Conservation (phyloP, 1,284 basidiomycete species). For the Cutaneotrichosporon mucoides region DNA sequence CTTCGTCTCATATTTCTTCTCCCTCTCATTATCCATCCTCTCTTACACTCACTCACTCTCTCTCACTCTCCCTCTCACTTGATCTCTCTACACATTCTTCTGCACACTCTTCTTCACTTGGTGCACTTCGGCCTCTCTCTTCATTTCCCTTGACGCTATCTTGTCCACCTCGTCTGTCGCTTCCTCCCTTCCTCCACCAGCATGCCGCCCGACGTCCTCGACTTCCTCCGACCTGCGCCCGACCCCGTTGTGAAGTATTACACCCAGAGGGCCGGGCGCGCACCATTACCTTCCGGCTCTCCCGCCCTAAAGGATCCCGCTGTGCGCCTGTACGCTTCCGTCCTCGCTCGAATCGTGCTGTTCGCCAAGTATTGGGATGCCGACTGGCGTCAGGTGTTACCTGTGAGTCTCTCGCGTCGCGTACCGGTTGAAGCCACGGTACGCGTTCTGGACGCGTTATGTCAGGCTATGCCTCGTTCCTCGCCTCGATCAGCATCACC, state of each 20-base stretch:
- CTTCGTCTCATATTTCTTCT: neutral
- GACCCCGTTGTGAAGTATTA: neutral
- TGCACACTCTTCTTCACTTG: too few species aligned
- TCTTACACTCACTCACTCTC: neutral
- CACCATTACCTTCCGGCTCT: neutral
- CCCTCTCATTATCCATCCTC: neutral
- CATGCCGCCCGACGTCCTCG: neutral
- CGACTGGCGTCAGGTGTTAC: neutral
- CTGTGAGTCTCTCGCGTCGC: neutral
- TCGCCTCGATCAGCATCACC: too few species aligned
- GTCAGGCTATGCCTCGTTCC: too few species aligned
- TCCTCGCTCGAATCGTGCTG: neutral
- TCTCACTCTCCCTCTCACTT: neutral
- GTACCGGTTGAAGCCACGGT: neutral
- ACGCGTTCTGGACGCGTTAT: too few species aligned
- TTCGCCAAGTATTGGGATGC: neutral
- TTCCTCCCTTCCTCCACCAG: neutral
- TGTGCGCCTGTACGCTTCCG: neutral
- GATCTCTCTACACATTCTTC: neutral
- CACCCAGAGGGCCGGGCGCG: neutral
- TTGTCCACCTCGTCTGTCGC: neutral
- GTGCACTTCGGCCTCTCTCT: neutral
- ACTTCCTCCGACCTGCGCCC: neutral
- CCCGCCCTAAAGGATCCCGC: neutral
- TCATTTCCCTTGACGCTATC: neutral